Evolutionary conservation across 225 moss, liverwort and hornwort species (phyloP).

Genomic region (Marchantia polymorpha): DNA sequence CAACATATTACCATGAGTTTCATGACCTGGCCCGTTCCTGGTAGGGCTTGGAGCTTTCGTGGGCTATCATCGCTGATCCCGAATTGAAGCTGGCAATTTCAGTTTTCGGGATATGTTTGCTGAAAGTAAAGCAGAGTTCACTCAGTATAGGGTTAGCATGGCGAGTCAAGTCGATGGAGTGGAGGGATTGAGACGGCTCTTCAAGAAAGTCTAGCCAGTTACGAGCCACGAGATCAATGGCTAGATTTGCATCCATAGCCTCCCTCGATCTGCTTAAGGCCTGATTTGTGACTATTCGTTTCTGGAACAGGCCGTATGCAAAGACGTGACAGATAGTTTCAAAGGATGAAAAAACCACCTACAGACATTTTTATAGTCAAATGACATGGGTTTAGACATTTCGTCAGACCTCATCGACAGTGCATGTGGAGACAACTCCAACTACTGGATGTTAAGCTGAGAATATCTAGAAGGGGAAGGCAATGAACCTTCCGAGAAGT

Average conservation of each 20-base stretch:
- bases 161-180: not conserved
- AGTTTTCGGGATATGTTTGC: not conserved
- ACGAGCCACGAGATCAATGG: not conserved
- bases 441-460: conserved; percentile 6
- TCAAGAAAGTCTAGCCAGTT: not conserved
- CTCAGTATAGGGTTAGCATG: not conserved
- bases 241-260: not conserved
- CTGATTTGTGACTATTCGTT: conserved; percentile 11
- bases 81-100: not conserved
- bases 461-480: conserved; percentile 14
- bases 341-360: conserved; percentile 13
- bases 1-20: not conserved
- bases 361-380: conserved; percentile 10
- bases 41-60: not conserved
- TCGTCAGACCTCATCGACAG: conserved; percentile 17
- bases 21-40: not conserved
- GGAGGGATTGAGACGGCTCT: not conserved
- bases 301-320: conserved; percentile 27
- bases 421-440: conserved; percentile 18
- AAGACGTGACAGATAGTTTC: conserved; percentile 20
- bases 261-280: not conserved
- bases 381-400: conserved; percentile 23
- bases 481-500: conserved; percentile 10
- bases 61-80: not conserved
- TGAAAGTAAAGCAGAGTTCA: not conserved